A percentile compares a stretch with the other conserved stretches of the same genome.
phyloP scores from a whole-genome alignment of 1,284 basidiomycete genomes.

The Ganoderma leucocontextum region DNA sequence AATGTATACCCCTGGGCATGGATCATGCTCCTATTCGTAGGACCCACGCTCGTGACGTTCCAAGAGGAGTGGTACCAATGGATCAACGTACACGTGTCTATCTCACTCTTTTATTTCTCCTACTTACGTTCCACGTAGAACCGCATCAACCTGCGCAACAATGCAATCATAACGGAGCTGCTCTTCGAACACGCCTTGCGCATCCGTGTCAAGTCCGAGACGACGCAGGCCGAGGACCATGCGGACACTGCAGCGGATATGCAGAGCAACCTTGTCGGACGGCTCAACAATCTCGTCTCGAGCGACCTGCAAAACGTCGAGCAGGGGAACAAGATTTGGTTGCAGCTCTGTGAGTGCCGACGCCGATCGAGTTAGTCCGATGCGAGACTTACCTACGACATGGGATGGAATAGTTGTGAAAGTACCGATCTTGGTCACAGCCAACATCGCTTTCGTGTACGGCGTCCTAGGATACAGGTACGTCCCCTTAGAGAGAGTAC shows the following conservation, averaged over 20 bases:
- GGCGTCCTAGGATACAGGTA: conserved; percentile 56
- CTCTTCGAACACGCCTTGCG: conserved; percentile 65
- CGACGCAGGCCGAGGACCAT: conserved; percentile 21
- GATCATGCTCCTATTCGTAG: conserved; percentile 67
- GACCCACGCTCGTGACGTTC: conserved; percentile 54
- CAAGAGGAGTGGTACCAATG: conserved; percentile 60
- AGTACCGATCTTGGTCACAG: conserved; percentile 45
- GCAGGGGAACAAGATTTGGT: conserved; percentile 44
- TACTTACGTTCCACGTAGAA: conserved; percentile 35
- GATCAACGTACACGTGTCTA: conserved; percentile 54
- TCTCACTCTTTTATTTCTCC: too few species aligned
- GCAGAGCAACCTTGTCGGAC: conserved; percentile 52
- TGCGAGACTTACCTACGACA: background rate
- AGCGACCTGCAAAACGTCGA: conserved; percentile 47
- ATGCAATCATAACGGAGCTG: conserved; percentile 62
- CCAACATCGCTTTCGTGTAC: conserved; percentile 52
- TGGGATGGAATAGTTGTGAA: conserved; percentile 43
- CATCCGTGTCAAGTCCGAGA: conserved; percentile 54
- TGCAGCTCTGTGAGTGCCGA: conserved; percentile 36
- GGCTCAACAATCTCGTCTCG: conserved; percentile 55
- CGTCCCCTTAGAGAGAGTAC: background rate
- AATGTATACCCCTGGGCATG: conserved; percentile 63
- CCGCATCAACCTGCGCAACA: conserved; percentile 48
- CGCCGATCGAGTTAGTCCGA: background rate
- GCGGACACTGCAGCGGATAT: conserved; percentile 38